phyloP scores from a whole-genome alignment of 352 stramenopile genomes.

The Globisporangium polare region DNA sequence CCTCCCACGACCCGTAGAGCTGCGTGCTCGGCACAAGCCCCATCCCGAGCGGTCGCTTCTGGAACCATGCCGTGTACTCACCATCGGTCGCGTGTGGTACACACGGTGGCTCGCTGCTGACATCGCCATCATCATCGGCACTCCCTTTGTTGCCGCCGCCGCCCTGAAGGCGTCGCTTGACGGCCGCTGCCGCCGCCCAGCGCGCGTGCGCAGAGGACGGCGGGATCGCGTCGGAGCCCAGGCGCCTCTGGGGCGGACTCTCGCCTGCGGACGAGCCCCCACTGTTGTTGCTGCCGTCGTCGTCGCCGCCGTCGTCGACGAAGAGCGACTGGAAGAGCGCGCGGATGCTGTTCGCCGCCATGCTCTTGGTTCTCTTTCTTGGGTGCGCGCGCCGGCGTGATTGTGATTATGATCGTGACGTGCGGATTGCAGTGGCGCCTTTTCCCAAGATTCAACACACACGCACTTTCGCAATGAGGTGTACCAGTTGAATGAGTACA shows the following conservation, averaged over 20 bases:
- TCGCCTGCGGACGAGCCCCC: background rate
- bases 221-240: conserved; percentile 7
- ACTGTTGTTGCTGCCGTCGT: too few relatives aligned
- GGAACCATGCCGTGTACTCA: conserved; percentile 70
- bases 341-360: conserved; percentile 9
- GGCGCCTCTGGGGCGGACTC: conserved; percentile 9
- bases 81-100: conserved; percentile 44
- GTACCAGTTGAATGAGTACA: background rate
- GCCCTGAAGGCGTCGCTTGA: background rate
- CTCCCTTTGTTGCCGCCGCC: background rate
- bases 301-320: background rate
- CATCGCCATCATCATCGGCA: background rate
- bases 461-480: background rate
- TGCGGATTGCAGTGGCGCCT: background rate
- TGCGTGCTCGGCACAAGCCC: conserved; percentile 77
- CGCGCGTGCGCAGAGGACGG: background rate
- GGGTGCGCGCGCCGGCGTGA: background rate
- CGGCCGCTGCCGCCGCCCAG: background rate
- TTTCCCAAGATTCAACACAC: background rate
- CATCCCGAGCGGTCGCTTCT: conserved; percentile 59
- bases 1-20: conserved; percentile 76
- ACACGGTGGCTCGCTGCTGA: conserved; percentile 27
- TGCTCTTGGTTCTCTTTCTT: background rate
- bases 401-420: too few relatives aligned
- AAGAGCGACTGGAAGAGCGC: conserved; percentile 17